These are phyloP conservation scores for Aspergillus sergii DNA, from an alignment of 2,329 filamentous ascomycete species.

Conservation along the genomic window DNA sequence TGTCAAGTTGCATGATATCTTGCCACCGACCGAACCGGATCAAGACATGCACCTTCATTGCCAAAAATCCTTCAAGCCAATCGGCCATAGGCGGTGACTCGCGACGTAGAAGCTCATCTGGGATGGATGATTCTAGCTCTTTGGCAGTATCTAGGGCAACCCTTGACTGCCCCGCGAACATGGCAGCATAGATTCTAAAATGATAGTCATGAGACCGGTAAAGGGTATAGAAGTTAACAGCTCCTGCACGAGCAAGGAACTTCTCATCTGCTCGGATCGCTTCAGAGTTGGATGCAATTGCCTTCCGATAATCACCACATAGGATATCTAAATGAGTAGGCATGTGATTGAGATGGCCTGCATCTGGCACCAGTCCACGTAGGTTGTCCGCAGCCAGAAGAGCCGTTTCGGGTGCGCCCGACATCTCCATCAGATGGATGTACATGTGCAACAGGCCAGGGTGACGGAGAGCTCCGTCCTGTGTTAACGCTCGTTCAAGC, in stretches of 20 bases:
- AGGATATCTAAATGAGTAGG: constrained; percentile 75
- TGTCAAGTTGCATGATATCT: constrained; percentile 59
- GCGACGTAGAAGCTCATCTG: constrained; percentile 65
- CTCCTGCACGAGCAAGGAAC: constrained; percentile 61
- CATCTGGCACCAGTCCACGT: constrained; percentile 67
- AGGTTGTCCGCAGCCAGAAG: constrained; percentile 63
- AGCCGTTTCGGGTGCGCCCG: constrained; percentile 64
- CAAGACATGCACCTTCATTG: constrained; percentile 68
- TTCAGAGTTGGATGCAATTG: constrained; percentile 67
- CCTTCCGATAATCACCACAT: constrained; percentile 69
- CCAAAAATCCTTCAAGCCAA: constrained; percentile 73
- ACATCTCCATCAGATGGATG: constrained; percentile 80
- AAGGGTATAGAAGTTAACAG: constrained; percentile 72
- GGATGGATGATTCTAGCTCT: constrained; percentile 63
- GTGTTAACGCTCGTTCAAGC: constrained; percentile 60
- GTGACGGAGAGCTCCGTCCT: constrained; percentile 57
- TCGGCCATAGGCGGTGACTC: constrained; percentile 75
- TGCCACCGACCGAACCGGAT: constrained; percentile 75
- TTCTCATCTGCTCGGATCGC: constrained; percentile 70
- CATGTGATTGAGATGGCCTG: constrained; percentile 75
- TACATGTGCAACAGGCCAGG: constrained; percentile 75
- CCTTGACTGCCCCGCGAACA: constrained; percentile 70
- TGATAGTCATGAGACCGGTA: constrained; percentile 77
- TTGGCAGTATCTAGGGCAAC: constrained; percentile 64
- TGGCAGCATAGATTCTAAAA: constrained; percentile 74